phyloP scores from a whole-genome alignment of 345 rosid genomes.

The Pistacia atlantica region DNA sequence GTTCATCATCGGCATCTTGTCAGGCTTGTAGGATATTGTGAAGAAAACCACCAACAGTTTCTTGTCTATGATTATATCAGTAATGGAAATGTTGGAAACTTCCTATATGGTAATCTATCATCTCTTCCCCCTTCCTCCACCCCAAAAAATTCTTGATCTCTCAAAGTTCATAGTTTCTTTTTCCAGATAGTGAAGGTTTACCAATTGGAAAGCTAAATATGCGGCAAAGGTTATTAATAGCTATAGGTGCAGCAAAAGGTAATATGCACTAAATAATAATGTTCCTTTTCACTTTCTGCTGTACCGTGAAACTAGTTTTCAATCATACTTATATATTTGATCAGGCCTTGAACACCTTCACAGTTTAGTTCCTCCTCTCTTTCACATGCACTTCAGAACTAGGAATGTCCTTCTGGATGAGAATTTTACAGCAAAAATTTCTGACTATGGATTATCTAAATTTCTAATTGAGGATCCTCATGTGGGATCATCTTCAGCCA shows the following conservation, averaged over 20 bases:
- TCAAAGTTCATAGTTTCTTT: not conserved
- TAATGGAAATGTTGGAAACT: conserved; percentile 42
- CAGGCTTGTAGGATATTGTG: conserved; percentile 42
- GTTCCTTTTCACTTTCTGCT: not conserved
- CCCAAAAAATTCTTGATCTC: not conserved
- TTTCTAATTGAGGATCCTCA: conserved; percentile 23
- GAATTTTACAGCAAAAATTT: conserved; percentile 39
- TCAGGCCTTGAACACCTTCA: conserved; percentile 54
- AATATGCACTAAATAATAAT: conserved; percentile 2
- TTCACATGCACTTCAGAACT: conserved; percentile 52
- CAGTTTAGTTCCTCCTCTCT: conserved; percentile 44
- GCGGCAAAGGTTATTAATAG: conserved; percentile 44
- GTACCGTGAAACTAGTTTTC: not conserved
- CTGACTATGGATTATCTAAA: conserved; percentile 43
- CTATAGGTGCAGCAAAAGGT: conserved; percentile 49
- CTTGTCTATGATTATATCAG: conserved; percentile 44
- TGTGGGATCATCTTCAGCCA: conserved; percentile 42
- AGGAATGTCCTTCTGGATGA: conserved; percentile 49
- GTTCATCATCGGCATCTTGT: conserved; percentile 42
- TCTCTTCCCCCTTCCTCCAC: not conserved
- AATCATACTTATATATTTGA: conserved; percentile 13
- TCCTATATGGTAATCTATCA: conserved; percentile 38
- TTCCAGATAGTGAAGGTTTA: conserved; percentile 41
- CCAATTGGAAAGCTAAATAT: conserved; percentile 43
- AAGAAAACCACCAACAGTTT: conserved; percentile 36